phyloP scores from a whole-genome alignment of 306 rosid species.

The Carpinus fangiana region DNA sequence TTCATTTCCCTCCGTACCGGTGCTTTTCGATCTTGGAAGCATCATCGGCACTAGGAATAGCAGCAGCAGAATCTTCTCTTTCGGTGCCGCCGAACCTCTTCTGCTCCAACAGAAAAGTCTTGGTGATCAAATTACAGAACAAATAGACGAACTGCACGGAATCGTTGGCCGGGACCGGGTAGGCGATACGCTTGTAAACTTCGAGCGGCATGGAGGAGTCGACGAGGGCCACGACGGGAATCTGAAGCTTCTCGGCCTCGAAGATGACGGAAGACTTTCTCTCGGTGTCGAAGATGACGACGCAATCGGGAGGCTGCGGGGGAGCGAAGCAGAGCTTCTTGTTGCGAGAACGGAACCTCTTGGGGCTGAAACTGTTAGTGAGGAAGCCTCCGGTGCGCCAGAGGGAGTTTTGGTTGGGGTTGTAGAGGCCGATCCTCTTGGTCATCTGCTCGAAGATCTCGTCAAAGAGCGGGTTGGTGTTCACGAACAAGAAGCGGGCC shows the following conservation, averaged over 20 bases:
- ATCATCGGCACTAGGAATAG: slow-evolving; percentile 16
- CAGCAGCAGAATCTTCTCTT: slow-evolving; percentile 4
- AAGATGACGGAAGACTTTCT: slow-evolving; percentile 61
- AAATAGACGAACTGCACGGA: slow-evolving; percentile 68
- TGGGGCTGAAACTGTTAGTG: slow-evolving; percentile 72
- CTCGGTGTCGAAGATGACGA: slow-evolving; percentile 63
- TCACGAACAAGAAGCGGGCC: slow-evolving; percentile 83
- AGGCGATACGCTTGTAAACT: slow-evolving; percentile 52
- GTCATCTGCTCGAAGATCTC: slow-evolving; percentile 76
- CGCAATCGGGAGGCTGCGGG: slow-evolving; percentile 73
- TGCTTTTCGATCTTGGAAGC: slow-evolving; percentile 20
- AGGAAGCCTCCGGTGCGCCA: slow-evolving; percentile 85
- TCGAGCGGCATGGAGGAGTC: slow-evolving; percentile 64
- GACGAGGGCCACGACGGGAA: slow-evolving; percentile 78
- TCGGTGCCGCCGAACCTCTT: slow-evolving; percentile 9
- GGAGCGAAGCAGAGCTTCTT: slow-evolving; percentile 75
- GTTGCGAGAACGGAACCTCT: slow-evolving; percentile 76
- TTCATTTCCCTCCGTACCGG: slow-evolving; percentile 23
- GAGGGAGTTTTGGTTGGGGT: slow-evolving; percentile 45
- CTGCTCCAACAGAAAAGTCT: slow-evolving; percentile 57
- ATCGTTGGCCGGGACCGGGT: slow-evolving; percentile 74
- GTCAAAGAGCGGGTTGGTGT: slow-evolving; percentile 75
- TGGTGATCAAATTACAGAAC: slow-evolving; percentile 80
- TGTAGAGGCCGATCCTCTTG: slow-evolving; percentile 53
- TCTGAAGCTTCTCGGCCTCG: slow-evolving; percentile 64